Evolutionary conservation across 2,329 filamentous ascomycete genomes (phyloP).

Genomic region (Aspergillus ibericus): DNA sequence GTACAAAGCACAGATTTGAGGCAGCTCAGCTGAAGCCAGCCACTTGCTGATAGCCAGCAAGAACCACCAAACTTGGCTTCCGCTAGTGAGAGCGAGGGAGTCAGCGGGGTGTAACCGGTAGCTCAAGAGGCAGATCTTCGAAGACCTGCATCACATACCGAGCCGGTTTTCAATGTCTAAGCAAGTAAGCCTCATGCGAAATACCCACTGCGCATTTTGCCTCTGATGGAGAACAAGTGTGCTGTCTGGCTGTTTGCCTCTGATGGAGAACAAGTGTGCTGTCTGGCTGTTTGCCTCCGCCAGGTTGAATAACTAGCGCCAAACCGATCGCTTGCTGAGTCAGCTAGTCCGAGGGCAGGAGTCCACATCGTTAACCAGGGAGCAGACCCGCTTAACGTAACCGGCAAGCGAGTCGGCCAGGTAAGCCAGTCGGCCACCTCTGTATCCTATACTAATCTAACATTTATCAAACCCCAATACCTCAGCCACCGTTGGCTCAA

Average conservation of each 20-base stretch:
- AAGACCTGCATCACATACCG: background rate
- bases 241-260: background rate
- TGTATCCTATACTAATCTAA: too few relatives aligned
- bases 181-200: background rate
- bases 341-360: background rate
- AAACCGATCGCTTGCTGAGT: background rate
- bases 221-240: background rate
- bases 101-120: background rate
- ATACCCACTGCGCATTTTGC: background rate
- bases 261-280: slow-evolving; percentile 9
- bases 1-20: too few relatives aligned
- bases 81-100: background rate
- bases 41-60: background rate
- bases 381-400: too few relatives aligned
- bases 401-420: too few relatives aligned
- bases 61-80: background rate
- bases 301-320: background rate
- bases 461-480: too few relatives aligned
- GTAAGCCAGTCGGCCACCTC: too few relatives aligned
- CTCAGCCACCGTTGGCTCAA: too few relatives aligned
- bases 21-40: too few relatives aligned
- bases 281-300: background rate
- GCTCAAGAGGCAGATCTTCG: background rate
- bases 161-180: background rate
- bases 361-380: too few relatives aligned